phyloP scores from a whole-genome alignment of 768 basidiomycete species.

The Hericium coralloides region DNA sequence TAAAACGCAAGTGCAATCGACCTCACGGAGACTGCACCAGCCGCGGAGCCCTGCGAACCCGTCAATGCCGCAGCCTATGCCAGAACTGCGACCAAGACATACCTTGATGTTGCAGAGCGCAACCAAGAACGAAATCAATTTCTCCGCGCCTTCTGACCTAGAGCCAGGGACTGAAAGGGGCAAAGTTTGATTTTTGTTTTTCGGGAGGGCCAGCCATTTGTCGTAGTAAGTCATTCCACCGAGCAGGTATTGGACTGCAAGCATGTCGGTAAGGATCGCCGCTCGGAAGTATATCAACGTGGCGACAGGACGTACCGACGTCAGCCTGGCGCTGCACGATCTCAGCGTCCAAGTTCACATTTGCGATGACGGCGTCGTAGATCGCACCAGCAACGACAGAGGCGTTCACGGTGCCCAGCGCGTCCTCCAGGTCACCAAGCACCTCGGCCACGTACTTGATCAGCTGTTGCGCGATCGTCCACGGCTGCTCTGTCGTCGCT shows the following conservation, averaged over 20 bases:
- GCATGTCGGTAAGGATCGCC: not conserved
- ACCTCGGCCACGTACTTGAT: not conserved
- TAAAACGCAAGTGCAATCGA: too few relatives aligned
- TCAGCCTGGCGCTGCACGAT: too few relatives aligned
- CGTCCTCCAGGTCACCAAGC: not conserved
- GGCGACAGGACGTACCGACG: not conserved
- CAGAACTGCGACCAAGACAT: too few relatives aligned
- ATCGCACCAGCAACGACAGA: not conserved
- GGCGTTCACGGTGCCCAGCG: not conserved
- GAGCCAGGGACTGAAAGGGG: not conserved
- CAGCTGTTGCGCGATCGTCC: not conserved
- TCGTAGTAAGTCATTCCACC: not conserved
- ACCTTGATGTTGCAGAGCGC: not conserved
- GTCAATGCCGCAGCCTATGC: too few relatives aligned
- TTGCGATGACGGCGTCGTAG: not conserved
- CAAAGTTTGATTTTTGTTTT: not conserved
- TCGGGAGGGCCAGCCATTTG: not conserved
- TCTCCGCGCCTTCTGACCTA: not conserved
- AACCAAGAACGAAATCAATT: not conserved
- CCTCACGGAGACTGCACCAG: too few relatives aligned
- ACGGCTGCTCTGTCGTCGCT: too few relatives aligned
- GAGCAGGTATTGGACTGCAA: not conserved
- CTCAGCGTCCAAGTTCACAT: not conserved
- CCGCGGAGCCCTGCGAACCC: too few relatives aligned
- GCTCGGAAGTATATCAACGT: not conserved